A percentile compares a stretch with the other conserved stretches of the same genome.
Evolutionary conservation across 441 rosid species (phyloP).

Genomic region (Gossypium davidsonii): DNA sequence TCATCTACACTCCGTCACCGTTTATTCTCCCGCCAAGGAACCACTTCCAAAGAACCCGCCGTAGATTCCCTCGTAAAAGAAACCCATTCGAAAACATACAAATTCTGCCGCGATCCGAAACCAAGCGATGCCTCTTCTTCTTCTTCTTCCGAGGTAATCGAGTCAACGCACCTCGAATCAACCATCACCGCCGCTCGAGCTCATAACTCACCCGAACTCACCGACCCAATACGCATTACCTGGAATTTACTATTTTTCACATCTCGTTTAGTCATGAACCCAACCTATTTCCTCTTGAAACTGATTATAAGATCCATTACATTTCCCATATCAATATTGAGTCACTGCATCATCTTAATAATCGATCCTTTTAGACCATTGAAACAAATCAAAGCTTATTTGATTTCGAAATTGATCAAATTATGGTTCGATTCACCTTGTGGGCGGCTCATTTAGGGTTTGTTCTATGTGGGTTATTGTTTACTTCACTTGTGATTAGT

Average conservation of each 20-base stretch:
- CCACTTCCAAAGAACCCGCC: not conserved
- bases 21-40: constrained; percentile 12
- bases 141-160: constrained; percentile 18
- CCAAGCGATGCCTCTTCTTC: constrained; percentile 21
- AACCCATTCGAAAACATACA: not conserved
- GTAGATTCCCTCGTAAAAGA: constrained; percentile 14
- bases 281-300: constrained; percentile 53
- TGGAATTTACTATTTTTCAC: constrained; percentile 33
- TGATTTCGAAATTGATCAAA: constrained; percentile 16
- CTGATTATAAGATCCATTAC: constrained; percentile 40
- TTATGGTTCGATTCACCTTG: constrained; percentile 22
- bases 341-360: constrained; percentile 31
- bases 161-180: constrained; percentile 21
- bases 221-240: constrained; percentile 19
- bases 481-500: constrained; percentile 39
- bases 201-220: constrained; percentile 22
- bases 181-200: constrained; percentile 17
- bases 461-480: constrained; percentile 51
- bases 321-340: constrained; percentile 38
- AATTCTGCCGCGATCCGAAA: constrained; percentile 19
- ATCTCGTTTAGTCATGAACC: constrained; percentile 50
- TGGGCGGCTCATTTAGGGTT: constrained; percentile 37
- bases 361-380: constrained; percentile 49
- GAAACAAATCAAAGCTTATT: constrained; percentile 27
- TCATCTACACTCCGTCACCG: constrained; percentile 38